A percentile compares a stretch with the other conserved stretches of the same genome.
phyloP scores from a whole-genome alignment of 2,329 filamentous ascomycete species.

The Penicillium vulpinum region DNA sequence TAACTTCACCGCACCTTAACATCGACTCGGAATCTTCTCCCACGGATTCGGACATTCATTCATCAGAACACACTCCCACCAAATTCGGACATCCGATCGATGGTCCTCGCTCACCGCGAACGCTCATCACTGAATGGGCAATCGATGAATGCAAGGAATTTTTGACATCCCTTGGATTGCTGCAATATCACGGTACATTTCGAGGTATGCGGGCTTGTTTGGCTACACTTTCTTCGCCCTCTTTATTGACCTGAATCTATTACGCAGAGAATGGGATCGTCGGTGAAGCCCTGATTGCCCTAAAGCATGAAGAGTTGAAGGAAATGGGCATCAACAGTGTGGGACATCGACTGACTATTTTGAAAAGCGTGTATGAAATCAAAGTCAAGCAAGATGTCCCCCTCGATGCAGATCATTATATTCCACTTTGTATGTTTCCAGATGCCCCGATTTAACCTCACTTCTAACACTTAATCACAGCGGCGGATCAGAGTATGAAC shows the following conservation, averaged over 20 bases:
- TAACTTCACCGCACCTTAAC: constrained; percentile 58
- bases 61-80: constrained; percentile 63
- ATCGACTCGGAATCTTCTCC: constrained; percentile 59
- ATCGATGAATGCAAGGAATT: constrained; percentile 90
- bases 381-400: constrained; percentile 92
- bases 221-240: neutral
- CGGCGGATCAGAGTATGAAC: constrained; percentile 86
- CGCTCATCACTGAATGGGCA: constrained; percentile 62
- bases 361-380: constrained; percentile 94
- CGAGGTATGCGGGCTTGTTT: constrained; percentile 63
- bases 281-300: constrained; percentile 82
- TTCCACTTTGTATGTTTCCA: constrained; percentile 73
- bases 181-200: constrained; percentile 80
- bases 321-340: constrained; percentile 92
- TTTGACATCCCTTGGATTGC: constrained; percentile 73
- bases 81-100: constrained; percentile 57
- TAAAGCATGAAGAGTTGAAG: constrained; percentile 91
- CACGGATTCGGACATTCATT: constrained; percentile 59
- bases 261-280: constrained; percentile 86
- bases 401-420: constrained; percentile 88
- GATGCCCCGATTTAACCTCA: constrained; percentile 9
- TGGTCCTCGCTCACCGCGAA: constrained; percentile 55
- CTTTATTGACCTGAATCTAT: constrained; percentile 1
- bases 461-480: constrained; percentile 49
- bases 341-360: constrained; percentile 88